Evolutionary conservation across 768 basidiomycete species (phyloP).

Genomic region (Trametes villosa): DNA sequence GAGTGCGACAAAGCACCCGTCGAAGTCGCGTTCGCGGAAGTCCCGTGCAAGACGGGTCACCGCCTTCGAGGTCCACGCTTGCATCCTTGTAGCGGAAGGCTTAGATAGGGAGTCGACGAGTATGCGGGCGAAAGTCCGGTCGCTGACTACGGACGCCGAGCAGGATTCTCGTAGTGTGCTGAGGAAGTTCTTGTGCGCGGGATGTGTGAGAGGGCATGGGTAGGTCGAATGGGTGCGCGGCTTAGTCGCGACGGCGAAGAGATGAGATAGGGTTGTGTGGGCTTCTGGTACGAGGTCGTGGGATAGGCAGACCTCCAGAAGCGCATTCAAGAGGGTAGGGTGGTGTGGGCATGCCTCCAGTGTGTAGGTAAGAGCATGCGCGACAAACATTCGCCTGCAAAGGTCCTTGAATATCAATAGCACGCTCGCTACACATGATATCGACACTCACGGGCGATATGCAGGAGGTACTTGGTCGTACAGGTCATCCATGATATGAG

Average conservation of each 20-base stretch:
- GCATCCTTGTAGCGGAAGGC: slow-evolving; percentile 12
- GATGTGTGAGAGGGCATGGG: slow-evolving; percentile 41
- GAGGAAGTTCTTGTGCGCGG: slow-evolving; percentile 52
- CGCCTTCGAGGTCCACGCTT: slow-evolving; percentile 50
- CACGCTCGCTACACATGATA: background rate
- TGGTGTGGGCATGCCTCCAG: slow-evolving; percentile 49
- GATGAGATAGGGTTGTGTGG: slow-evolving; percentile 42
- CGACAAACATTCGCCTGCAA: slow-evolving; percentile 50
- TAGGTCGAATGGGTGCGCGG: slow-evolving; percentile 27
- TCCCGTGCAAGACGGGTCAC: slow-evolving; percentile 41
- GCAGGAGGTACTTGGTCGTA: slow-evolving; percentile 58
- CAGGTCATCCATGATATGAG: slow-evolving; percentile 41
- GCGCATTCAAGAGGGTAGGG: slow-evolving; percentile 50
- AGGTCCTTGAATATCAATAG: background rate
- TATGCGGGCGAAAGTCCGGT: slow-evolving; percentile 37
- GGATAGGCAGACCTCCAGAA: slow-evolving; percentile 57
- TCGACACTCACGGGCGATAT: slow-evolving; percentile 49
- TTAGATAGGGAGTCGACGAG: slow-evolving; percentile 38
- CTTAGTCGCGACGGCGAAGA: slow-evolving; percentile 46
- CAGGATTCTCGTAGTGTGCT: slow-evolving; percentile 49
- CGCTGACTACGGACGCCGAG: slow-evolving; percentile 33
- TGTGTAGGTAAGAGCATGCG: slow-evolving; percentile 56
- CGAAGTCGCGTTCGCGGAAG: slow-evolving; percentile 37
- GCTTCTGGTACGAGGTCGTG: slow-evolving; percentile 50
- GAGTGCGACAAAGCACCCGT: slow-evolving; percentile 37